Evolutionary conservation across 1,284 basidiomycete genomes (phyloP), one percentile per base, ranked within the genome.

Genomic region (Salmacisia buchloeana): DNA sequence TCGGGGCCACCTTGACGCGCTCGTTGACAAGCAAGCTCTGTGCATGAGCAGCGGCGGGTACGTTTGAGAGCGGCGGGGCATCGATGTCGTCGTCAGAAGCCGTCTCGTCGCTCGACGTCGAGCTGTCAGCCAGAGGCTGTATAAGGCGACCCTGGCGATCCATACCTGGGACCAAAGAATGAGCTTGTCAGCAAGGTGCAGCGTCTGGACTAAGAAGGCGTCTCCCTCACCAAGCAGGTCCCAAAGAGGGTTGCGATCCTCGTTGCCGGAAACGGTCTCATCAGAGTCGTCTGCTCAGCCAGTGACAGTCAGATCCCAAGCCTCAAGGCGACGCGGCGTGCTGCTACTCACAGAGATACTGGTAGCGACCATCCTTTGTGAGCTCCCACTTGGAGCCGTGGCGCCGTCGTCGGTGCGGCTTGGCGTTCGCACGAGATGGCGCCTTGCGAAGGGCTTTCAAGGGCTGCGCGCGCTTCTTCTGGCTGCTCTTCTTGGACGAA

Each of bases 311-410:
- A n/a, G n/a, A n/a, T n/a, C n/a, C n/a, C n/a, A n/a, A n/a, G n/a
- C n/a, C n/a, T n/a, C n/a, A n/a, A n/a, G n/a, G n/a, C n/a, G n/a
- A n/a, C n/a, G n/a, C n/a, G n/a, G n/a, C n/a, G n/a, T n/a, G n/a
- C n/a, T n/a, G n/a, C n/a, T n/a, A 54, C 49, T 18, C 15, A 54
- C 49, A n/a, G 27, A 31, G 31, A 31, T 54, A 54, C 49, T 54
- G 27, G 18, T 31, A 33, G 7, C 49, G 25, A 7, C 49, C 49
- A n/a, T 54, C 49, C 18, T 7, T 7, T 9, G 34, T 27, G 6
- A 33, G 49, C 18, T 15, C n/a, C 49, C 49, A 54, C 49, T 54
- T 54, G 4, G 49, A 31, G 13, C 49, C 49, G 29, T 29, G 34
- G 29, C 34, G n/a, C 18, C 49, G 23, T 15, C 23, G 39, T 15